Evolutionary conservation across 345 rosid genomes (phyloP).

Genomic region (Pseudoturritis turrita): DNA sequence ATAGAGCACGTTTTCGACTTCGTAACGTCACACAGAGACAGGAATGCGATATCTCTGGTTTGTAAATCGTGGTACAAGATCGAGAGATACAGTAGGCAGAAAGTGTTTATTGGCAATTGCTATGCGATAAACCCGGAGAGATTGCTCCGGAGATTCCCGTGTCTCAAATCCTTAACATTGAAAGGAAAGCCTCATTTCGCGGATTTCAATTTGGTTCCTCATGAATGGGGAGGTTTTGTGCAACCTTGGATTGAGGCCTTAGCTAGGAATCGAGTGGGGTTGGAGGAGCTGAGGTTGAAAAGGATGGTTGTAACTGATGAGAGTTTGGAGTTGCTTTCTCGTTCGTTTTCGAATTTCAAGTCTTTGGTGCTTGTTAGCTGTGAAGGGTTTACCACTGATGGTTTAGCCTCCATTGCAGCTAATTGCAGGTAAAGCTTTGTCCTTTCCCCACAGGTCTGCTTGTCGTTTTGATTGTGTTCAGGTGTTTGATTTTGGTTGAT

Average conservation of each 20-base stretch:
- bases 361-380: conserved; percentile 91
- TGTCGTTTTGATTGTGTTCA: too few species aligned
- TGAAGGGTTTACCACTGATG: conserved; percentile 89
- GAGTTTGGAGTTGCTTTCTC: conserved; percentile 69
- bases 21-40: conserved; percentile 59
- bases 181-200: conserved; percentile 99
- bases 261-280: conserved; percentile 44
- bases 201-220: conserved; percentile 83
- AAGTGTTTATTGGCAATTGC: conserved; percentile 83
- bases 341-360: conserved; percentile 66
- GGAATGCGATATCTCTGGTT: conserved; percentile 78
- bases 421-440: conserved; percentile 86
- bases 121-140: conserved; percentile 77
- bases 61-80: conserved; percentile 86
- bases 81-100: conserved; percentile 60
- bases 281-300: conserved; percentile 93
- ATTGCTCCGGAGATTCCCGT: conserved; percentile 65
- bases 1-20: conserved; percentile 81
- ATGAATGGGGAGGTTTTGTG: conserved; percentile 79
- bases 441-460: too few species aligned
- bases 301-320: conserved; percentile 92
- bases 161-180: conserved; percentile 57
- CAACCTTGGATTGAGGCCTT: conserved; percentile 81
- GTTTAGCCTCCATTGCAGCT: conserved; percentile 82
- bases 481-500: too few species aligned